Evolutionary conservation across 371 early-diverging fungal genomes (phyloP), one percentile per base, ranked within the genome.

Genomic region (Mucor piriformis): DNA sequence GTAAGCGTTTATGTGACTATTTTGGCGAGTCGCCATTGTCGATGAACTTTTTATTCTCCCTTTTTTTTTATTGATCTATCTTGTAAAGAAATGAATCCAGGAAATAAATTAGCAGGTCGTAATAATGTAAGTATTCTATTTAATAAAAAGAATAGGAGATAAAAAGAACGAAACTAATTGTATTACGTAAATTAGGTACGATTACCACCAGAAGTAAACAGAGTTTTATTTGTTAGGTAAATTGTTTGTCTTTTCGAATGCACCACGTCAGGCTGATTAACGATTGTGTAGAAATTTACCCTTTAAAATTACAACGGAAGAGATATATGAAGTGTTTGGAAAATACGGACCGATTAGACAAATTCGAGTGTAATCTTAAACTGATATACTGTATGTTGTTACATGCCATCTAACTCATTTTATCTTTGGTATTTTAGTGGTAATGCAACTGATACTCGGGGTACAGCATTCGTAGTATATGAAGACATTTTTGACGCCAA

Each of bases 401-500:
- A 29, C 6, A 4, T 29, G 29, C 29, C 29, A 29, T 29, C 29
- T 29, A 29, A 29, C 29, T 6, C 29, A 6, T 29, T 29, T 29
- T 29, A 6, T 29, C 29, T 29, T 29, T 6, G 6, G 29, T 29
- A 29, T 8, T 29, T 0, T 33, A 85, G 87, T 57, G 97, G 99
- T 10, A 92, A 84, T 54, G 88, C 88, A 16, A 74, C 79, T 34
- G 94, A 94, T 55, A 97, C 99, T 2, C 79, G 87, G 53, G 98
- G 98, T 46, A 95, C 95, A 16, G 98, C 96, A 18, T 97, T 92
- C 77, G 96, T 98, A 18, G 89, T 95, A 34, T 98, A 96, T 64
- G 96, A 97, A 61, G 97, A 97, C 54, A 95, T 98, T n/a, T 94
- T 89, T 64, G 96, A 97, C 67, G 97, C 98, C 32, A 95, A 96